Evolutionary conservation across 305 asterid genomes (phyloP).

Genomic region (Andrographis paniculata): DNA sequence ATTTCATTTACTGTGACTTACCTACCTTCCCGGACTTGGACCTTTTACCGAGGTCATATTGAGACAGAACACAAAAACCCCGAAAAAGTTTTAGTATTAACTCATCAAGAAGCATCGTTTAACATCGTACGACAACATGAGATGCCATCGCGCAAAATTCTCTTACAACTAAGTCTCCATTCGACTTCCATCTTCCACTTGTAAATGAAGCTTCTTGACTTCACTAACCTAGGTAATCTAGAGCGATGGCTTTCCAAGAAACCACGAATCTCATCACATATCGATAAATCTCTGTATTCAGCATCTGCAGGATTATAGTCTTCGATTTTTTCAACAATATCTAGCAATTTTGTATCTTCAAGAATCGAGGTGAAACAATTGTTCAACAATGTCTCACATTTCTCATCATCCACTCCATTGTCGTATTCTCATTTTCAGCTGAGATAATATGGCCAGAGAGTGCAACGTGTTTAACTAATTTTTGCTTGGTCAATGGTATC

Average conservation of each 20-base stretch:
- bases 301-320: slow-evolving; percentile 12
- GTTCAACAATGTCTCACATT: slow-evolving; percentile 30
- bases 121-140: slow-evolving; percentile 30
- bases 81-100: too few relatives aligned
- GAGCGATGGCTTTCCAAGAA: slow-evolving; percentile 24
- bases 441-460: slow-evolving; percentile 56
- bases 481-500: slow-evolving; percentile 46
- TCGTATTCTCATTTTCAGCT: slow-evolving; percentile 43
- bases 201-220: slow-evolving; percentile 25
- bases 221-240: slow-evolving; percentile 13
- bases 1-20: too few relatives aligned
- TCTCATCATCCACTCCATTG: slow-evolving; percentile 39
- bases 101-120: slow-evolving; percentile 9
- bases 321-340: slow-evolving; percentile 27
- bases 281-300: slow-evolving; percentile 20
- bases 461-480: slow-evolving; percentile 43
- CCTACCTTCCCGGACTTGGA: too few relatives aligned
- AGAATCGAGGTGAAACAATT: slow-evolving; percentile 35
- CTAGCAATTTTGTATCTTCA: slow-evolving; percentile 43
- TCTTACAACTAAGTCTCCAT: slow-evolving; percentile 66
- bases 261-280: slow-evolving; percentile 29
- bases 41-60: too few relatives aligned
- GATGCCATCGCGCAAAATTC: slow-evolving; percentile 40
- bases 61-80: too few relatives aligned
- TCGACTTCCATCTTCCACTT: slow-evolving; percentile 57